These are phyloP conservation scores for Hypoxylon sp. DNA, from an alignment of 2,329 filamentous ascomycete species.

Conservation along the genomic window DNA sequence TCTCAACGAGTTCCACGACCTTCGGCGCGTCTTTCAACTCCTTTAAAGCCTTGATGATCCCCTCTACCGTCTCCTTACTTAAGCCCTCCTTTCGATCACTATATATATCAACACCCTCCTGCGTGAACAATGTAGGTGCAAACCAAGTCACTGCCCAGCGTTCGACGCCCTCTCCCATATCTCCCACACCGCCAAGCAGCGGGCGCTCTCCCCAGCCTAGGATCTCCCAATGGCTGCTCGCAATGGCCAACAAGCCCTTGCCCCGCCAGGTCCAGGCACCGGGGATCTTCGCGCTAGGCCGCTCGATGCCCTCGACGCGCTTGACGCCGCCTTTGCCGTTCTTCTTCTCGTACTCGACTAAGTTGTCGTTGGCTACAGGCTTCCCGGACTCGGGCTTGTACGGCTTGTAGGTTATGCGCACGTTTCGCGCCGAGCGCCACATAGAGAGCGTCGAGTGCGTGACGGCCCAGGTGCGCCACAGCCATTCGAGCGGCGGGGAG, in stretches of 20 bases:
- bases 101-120: conserved; percentile 86
- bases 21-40: conserved; percentile 68
- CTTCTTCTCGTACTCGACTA: conserved; percentile 72
- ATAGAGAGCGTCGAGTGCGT: conserved; percentile 83
- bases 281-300: conserved; percentile 55
- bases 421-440: conserved; percentile 86
- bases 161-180: conserved; percentile 57
- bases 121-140: conserved; percentile 85
- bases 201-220: conserved; percentile 77
- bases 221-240: conserved; percentile 84
- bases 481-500: conserved; percentile 70
- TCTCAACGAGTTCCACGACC: conserved; percentile 66
- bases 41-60: conserved; percentile 69
- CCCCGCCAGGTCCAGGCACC: conserved; percentile 82
- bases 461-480: conserved; percentile 78
- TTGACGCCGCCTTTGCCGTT: conserved; percentile 66
- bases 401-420: conserved; percentile 80
- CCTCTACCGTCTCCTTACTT: conserved; percentile 68
- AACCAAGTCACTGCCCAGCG: conserved; percentile 89
- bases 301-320: conserved; percentile 76
- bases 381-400: conserved; percentile 57
- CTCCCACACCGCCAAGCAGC: conserved; percentile 56
- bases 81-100: conserved; percentile 74
- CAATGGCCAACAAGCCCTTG: conserved; percentile 80
- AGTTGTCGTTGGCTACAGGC: conserved; percentile 74